Percentiles rank a stretch among this genome's conserved stretches.
phyloP scores from a whole-genome alignment of 306 rosid species.

The Carpinus viminea region DNA sequence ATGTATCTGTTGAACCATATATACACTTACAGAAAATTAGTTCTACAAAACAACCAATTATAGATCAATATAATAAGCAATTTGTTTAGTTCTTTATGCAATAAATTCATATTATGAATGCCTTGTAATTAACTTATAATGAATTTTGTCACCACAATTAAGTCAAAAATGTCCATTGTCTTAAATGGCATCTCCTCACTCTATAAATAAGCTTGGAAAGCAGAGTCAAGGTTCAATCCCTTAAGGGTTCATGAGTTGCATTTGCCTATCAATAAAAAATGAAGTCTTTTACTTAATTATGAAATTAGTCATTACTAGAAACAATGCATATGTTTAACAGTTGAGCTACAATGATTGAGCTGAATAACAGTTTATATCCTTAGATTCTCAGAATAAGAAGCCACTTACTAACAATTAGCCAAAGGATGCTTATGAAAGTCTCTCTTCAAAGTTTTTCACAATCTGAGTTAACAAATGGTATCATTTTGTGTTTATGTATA shows the following conservation, averaged over 20 bases:
- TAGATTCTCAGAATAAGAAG: background rate
- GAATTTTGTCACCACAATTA: background rate
- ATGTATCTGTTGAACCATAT: background rate
- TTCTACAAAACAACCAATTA: background rate
- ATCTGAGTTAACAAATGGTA: background rate
- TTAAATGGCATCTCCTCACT: background rate
- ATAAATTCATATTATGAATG: constrained; percentile 6
- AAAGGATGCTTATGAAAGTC: background rate
- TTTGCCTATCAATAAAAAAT: background rate
- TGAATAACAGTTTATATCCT: background rate
- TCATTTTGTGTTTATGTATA: background rate
- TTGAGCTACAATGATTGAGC: background rate
- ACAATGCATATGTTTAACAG: background rate
- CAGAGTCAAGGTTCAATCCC: background rate
- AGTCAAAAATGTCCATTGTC: background rate
- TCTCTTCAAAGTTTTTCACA: background rate
- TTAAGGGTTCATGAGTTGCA: background rate
- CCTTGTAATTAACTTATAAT: background rate
- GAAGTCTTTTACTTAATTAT: background rate
- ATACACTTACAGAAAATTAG: background rate
- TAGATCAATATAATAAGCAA: constrained; percentile 1
- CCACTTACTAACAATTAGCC: background rate
- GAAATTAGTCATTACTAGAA: background rate
- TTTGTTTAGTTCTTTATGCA: background rate
- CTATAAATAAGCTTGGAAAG: background rate